Base-by-base conservation (phyloP, 352 stramenopile species). In the Phytophthora megakarya region DNA sequence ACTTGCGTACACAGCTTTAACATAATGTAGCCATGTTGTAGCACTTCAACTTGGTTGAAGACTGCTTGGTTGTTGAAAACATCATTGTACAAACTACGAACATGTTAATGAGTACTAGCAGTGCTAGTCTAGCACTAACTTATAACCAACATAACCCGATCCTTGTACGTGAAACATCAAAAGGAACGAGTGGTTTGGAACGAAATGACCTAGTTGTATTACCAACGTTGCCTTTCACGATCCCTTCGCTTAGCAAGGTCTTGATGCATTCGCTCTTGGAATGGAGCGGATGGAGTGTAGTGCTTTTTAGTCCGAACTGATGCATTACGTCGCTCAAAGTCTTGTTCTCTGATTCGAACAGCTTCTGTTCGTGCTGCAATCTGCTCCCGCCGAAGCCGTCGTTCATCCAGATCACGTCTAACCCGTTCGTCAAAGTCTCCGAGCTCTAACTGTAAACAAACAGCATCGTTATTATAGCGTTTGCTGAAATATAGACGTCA, bases 341-440 rank as follows among this genome's bases (percentile, higher is more conserved):
- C 51, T 9, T 35, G 25, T 21, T 45, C 50, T 47, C 33, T 60
- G 28, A 46, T 33, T 39, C 48, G 47, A 16, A 65, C 63, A 26
- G 53, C 62, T 21, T 58, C 39, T 0, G 63, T 40, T 23, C 67
- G 62, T 1, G 61, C 60, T 55, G 28, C 61, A 5, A 72, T 25
- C 30, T 86, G 80, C 28, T 82, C 65, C 9, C 65, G 67, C 10
- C 76, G 76, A 1, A 75, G 33, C 6, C 68, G 67, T 4, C 78
- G 75, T 9, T 76, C 65, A 56, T 84, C 78, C 19, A 90, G 65
- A 46, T 92, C 79, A 0, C 78, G 76, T 16, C 69, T 70, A 18
- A 90, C 48, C 12, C 83, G 71, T 12, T 89, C 81, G 37, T 90
- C 75, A 59, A 92, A 92, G 40, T 76, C 69, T 1, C 65, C 74